Evolutionary conservation across 129 eudicot species (phyloP).

Genomic region (Smallanthus sonchifolius): DNA sequence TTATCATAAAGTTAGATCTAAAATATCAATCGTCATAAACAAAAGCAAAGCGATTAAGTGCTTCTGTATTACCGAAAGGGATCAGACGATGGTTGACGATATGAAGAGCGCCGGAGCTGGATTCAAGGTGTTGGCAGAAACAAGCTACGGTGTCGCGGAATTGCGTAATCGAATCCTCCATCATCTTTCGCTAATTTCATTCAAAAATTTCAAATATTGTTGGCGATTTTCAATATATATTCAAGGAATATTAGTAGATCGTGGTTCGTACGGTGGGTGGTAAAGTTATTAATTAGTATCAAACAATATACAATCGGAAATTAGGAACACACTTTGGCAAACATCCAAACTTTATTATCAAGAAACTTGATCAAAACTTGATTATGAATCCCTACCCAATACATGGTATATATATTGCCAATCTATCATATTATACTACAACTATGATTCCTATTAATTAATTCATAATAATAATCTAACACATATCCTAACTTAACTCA

Average conservation of each 20-base stretch:
- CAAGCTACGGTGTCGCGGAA: slow-evolving; percentile 52
- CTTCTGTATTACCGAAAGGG: slow-evolving; percentile 64
- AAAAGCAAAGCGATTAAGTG: background rate
- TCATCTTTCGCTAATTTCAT: background rate
- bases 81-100: slow-evolving; percentile 82
- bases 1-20: background rate
- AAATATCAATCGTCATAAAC: background rate
- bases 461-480: no score
- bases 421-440: no score
- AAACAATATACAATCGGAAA: no score
- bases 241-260: background rate
- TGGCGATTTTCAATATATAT: background rate
- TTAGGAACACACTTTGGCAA: no score
- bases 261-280: no score
- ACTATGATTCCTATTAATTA: no score
- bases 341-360: no score
- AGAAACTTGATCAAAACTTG: no score
- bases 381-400: no score
- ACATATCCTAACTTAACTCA: no score
- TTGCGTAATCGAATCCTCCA: slow-evolving; percentile 62
- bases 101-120: slow-evolving; percentile 63
- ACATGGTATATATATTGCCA: no score
- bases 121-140: slow-evolving; percentile 71
- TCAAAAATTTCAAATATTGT: slow-evolving; percentile 14
- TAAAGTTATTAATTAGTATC: no score